These are phyloP conservation scores for Bacterosira constricta DNA, from an alignment of 108 stramenopile species.

Conservation along the genomic window DNA sequence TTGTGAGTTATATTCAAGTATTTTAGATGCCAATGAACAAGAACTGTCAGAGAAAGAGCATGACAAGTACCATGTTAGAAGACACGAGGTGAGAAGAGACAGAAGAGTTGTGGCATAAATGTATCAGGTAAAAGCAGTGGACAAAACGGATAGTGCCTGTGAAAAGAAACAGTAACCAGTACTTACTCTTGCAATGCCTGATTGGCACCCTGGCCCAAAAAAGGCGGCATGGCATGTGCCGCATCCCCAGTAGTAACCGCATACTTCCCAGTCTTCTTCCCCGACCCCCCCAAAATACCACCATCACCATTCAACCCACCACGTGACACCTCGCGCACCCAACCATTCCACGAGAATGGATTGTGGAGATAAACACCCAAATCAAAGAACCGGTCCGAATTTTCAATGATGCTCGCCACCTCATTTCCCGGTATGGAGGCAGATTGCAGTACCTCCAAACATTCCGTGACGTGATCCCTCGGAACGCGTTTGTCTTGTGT, in stretches of 20 bases:
- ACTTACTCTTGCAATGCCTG: slow-evolving; percentile 94
- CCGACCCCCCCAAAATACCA: background rate
- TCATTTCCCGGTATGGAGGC: slow-evolving; percentile 49
- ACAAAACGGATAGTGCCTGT: background rate
- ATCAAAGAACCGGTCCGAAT: slow-evolving; percentile 72
- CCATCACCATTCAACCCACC: slow-evolving; percentile 11
- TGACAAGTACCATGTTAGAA: background rate
- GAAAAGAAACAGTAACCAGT: background rate
- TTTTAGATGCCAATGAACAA: slow-evolving; percentile 55
- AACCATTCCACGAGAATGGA: slow-evolving; percentile 70
- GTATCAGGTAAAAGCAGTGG: too few relatives aligned
- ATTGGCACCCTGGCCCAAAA: slow-evolving; percentile 96
- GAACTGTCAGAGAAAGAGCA: slow-evolving; percentile 10
- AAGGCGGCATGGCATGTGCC: slow-evolving; percentile 96
- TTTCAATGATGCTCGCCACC: slow-evolving; percentile 41
- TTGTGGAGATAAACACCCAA: slow-evolving; percentile 87
- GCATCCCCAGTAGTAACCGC: slow-evolving; percentile 87
- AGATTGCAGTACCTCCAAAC: slow-evolving; percentile 17
- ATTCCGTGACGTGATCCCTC: slow-evolving; percentile 33
- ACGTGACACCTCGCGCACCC: slow-evolving; percentile 59
- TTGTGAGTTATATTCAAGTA: slow-evolving; percentile 57
- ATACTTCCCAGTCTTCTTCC: slow-evolving; percentile 20
- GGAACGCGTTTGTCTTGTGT: slow-evolving; percentile 51
- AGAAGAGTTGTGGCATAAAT: too few relatives aligned
- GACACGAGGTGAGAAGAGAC: too few relatives aligned